phyloP scores from a whole-genome alignment of 495 filamentous ascomycete genomes.

The Gamarada debralockiae region DNA sequence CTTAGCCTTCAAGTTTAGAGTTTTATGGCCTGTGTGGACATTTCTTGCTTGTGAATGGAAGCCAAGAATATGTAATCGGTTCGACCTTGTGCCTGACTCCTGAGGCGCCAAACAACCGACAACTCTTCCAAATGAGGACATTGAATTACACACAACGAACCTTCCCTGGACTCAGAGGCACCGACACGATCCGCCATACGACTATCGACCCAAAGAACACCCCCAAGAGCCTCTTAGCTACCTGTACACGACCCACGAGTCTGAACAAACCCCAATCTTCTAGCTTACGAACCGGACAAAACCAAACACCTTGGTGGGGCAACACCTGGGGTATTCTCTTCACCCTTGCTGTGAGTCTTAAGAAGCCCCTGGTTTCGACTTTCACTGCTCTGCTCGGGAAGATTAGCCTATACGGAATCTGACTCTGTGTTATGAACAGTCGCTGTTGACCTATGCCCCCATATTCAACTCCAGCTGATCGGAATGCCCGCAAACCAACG shows the following conservation, averaged over 20 bases:
- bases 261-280: neutral
- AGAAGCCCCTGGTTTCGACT: neutral
- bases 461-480: slow-evolving; percentile 23
- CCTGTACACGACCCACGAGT: neutral
- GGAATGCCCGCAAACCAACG: slow-evolving; percentile 51
- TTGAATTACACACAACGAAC: neutral
- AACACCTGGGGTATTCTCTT: slow-evolving; percentile 11
- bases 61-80: neutral
- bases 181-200: neutral
- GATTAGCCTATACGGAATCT: neutral
- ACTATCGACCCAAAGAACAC: neutral
- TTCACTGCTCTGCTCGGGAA: neutral
- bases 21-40: too few species aligned
- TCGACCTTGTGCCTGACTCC: neutral
- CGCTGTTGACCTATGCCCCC: slow-evolving; percentile 24
- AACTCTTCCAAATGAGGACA: neutral
- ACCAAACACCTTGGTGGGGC: slow-evolving; percentile 26
- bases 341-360: slow-evolving; percentile 17
- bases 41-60: too few species aligned
- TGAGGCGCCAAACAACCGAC: slow-evolving; percentile 2
- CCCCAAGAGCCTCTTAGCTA: neutral
- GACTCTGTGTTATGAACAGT: slow-evolving; percentile 13
- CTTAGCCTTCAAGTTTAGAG: neutral
- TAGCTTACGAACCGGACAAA: slow-evolving; percentile 1
- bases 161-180: neutral